These are phyloP conservation scores for Pleurotus eryngii DNA, from an alignment of 768 basidiomycete species.

Conservation along the genomic window DNA sequence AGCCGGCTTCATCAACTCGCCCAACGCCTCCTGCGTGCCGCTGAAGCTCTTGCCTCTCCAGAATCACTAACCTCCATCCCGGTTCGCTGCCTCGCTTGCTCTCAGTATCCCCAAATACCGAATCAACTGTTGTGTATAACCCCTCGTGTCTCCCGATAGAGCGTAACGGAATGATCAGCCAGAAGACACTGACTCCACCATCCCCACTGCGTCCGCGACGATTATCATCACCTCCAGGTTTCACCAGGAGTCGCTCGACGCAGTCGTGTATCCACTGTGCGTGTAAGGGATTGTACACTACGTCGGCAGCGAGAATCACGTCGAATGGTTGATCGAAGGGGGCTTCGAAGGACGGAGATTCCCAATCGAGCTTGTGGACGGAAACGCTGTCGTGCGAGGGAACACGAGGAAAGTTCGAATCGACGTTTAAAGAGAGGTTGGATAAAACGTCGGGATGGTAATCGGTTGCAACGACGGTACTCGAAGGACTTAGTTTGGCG, in stretches of 20 bases:
- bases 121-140: constrained; percentile 52
- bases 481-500: constrained; percentile 37
- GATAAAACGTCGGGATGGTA: constrained; percentile 72
- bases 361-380: constrained; percentile 66
- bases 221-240: constrained; percentile 16
- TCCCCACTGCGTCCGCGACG: not conserved
- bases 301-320: constrained; percentile 74
- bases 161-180: constrained; percentile 72
- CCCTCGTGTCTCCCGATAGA: constrained; percentile 60
- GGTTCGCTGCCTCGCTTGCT: not conserved
- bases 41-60: constrained; percentile 43
- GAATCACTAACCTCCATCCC: constrained; percentile 37
- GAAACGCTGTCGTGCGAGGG: constrained; percentile 25
- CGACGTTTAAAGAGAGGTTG: constrained; percentile 63
- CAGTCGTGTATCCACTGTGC: constrained; percentile 66
- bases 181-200: constrained; percentile 50
- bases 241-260: constrained; percentile 46
- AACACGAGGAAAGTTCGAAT: constrained; percentile 39
- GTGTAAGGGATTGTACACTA: constrained; percentile 72
- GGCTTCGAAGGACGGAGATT: constrained; percentile 32
- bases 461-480: constrained; percentile 64
- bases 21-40: constrained; percentile 51
- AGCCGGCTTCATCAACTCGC: constrained; percentile 67
- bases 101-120: constrained; percentile 39
- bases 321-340: constrained; percentile 51